Evolutionary conservation across 768 basidiomycete species (phyloP), one percentile per base, ranked within the genome.

Genomic region (Boletus coccyginus): DNA sequence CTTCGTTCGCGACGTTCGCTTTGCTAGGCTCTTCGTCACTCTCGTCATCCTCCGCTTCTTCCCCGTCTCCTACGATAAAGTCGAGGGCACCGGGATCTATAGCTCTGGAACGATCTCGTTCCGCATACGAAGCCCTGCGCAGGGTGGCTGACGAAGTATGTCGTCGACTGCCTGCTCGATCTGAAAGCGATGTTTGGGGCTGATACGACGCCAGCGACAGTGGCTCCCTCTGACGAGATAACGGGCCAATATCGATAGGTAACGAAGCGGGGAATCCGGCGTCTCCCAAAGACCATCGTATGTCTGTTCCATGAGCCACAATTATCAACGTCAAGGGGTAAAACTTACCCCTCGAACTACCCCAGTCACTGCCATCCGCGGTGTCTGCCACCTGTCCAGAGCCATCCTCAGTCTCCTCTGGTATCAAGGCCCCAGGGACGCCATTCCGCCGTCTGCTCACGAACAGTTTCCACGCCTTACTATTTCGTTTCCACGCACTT

Each of bases 11-110:
- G 14, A 40, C 46, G 16, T 66, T 66, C 1, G 67, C 63, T 19
- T 59, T 64, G 24, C 12, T 47, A 2, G 56, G 54, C 29, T 69
- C 71, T 7, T 62, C 64, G 3, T 67, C 66, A 4, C 60, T 74
- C 17, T 63, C 70, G 2, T 70, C 65, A 7, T 75, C 78, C 9
- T 75, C 77, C 1, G 75, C 80, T 7, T 78, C 81, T 16, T 80
- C 84, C 24, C 79, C 81, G 3, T 75, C 81, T 16, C 79, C 81
- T 14, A 70, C 64, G 17, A 75, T 69, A 62, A 88, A 86, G 56
- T 87, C 87, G 35, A 88, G 75, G 14, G 82, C 74, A 8, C 89
- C 90, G 1, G 88, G 88, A 65, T 91, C 89, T 61, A 86, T 75
- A 1, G 78, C 74, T 33, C 86, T 82, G 52, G 71, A 71, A 41